These are phyloP conservation scores for Pyronema domesticum DNA, from an alignment of 495 filamentous ascomycete genomes.

Conservation along the genomic window DNA sequence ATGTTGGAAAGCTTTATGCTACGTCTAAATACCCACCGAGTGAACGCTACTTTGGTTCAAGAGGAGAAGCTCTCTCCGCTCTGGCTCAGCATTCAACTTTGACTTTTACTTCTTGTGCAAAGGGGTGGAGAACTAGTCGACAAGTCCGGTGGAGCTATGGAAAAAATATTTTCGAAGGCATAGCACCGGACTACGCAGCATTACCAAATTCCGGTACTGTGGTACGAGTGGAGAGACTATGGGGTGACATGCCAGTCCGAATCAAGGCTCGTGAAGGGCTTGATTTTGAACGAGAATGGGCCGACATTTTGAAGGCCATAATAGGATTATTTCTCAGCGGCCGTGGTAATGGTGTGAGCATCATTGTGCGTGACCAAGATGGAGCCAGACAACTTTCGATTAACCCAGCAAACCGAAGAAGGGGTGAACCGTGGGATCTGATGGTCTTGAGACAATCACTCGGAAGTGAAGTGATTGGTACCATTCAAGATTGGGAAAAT, in stretches of 20 bases:
- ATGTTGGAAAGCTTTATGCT: conserved; percentile 52
- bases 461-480: conserved; percentile 4
- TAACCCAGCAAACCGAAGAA: not conserved
- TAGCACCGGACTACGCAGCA: conserved; percentile 33
- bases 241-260: conserved; percentile 93
- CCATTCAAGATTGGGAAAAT: conserved; percentile 11
- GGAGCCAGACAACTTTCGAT: conserved; percentile 15
- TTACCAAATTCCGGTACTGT: conserved; percentile 52
- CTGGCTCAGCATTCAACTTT: conserved; percentile 59
- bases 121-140: conserved; percentile 43
- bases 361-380: conserved; percentile 31
- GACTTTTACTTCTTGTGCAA: conserved; percentile 61
- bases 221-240: conserved; percentile 67
- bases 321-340: conserved; percentile 52
- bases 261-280: conserved; percentile 39
- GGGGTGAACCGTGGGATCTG: conserved; percentile 6
- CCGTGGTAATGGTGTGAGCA: conserved; percentile 26
- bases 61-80: conserved; percentile 63
- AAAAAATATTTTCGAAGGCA: conserved; percentile 21
- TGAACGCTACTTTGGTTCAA: conserved; percentile 38
- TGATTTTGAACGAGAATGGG: conserved; percentile 50
- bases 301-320: conserved; percentile 39
- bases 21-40: conserved; percentile 53
- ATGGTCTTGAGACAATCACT: conserved; percentile 10
- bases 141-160: conserved; percentile 31